Conservation (phyloP, 2,329 filamentous ascomycete species). For the Penicillium janthinellum region DNA sequence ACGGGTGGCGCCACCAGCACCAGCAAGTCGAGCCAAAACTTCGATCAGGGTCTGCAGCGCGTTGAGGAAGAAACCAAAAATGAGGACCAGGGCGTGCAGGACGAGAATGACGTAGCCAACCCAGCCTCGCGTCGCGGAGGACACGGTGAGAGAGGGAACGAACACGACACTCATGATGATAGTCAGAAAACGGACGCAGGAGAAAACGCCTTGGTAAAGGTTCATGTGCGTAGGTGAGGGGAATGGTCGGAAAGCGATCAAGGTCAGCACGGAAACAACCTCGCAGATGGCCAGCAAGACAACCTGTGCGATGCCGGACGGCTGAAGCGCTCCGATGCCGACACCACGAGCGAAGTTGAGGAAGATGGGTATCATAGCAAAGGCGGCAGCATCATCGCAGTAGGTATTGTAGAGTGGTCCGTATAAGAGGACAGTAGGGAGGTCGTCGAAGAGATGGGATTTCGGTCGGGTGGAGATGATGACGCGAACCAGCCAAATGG, state of each 20-base stretch:
- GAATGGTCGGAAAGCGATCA: conserved; percentile 89
- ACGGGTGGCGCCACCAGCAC: conserved; percentile 73
- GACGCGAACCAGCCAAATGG: conserved; percentile 76
- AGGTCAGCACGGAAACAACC: conserved; percentile 81
- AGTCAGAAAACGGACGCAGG: conserved; percentile 72
- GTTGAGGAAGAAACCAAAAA: conserved; percentile 93
- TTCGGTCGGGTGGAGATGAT: conserved; percentile 80
- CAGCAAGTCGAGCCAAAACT: conserved; percentile 77
- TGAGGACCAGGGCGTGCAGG: conserved; percentile 78
- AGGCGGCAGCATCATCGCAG: conserved; percentile 87
- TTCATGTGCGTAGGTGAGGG: conserved; percentile 96
- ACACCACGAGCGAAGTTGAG: conserved; percentile 85
- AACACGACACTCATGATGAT: conserved; percentile 80
- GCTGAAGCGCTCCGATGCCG: conserved; percentile 88
- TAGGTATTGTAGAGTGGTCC: conserved; percentile 97
- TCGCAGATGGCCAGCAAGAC: conserved; percentile 92
- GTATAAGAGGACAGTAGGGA: conserved; percentile 85
- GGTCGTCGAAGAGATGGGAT: conserved; percentile 87
- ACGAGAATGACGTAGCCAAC: conserved; percentile 89
- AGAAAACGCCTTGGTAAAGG: conserved; percentile 85
- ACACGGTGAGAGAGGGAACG: conserved; percentile 76
- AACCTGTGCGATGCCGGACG: conserved; percentile 89
- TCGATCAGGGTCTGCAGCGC: conserved; percentile 88
- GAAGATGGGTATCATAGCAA: conserved; percentile 82
- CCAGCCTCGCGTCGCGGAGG: conserved; percentile 83